Evolutionary conservation across 2,329 filamentous ascomycete genomes (phyloP), one percentile per base, ranked within the genome.

Genomic region (Aspergillus novoparasiticus): DNA sequence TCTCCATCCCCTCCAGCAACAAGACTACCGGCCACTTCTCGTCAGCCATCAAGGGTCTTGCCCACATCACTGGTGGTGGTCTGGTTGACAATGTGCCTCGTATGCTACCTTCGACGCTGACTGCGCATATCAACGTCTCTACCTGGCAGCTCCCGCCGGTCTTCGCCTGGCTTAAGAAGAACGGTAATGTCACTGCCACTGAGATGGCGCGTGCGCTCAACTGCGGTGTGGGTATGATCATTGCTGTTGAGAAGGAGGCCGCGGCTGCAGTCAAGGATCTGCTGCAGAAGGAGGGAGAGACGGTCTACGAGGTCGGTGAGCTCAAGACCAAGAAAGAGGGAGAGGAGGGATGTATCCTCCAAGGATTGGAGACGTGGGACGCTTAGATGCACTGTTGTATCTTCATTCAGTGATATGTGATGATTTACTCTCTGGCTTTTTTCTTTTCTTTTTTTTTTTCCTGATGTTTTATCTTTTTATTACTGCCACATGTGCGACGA

Each of bases 121-220:
- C 90, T 1, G 94, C 93, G 2, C 87, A 93, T 75, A 88, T 99
- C 60, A 90, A 97, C 72, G 90, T 91, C 54, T 81, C 83, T 48
- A 80, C 86, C 1, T 99, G 94, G 93, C 77, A 87, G 30, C 84
- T 93, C 50, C 93, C 91, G 0, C 81, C 86, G 1, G 91, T 97
- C 5, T 95, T 98, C 82, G 84, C 85, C 73, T 99, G 95, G 95
- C 85, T 99, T 71, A 93, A 93, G 81, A 79, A 83, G 68, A 83
- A 82, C 12, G 87, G 87, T 53, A 90, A 90, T 64, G 89, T 98
- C 36, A 86, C 85, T 59, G 84, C 89, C 1, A 75, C 82, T 11
- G 95, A 99, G 81, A 96, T 98, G 86, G 93, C 90, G 58, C 86
- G 93, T 62, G 95, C 93, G 2, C 98, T 97, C 86, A 99, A 99